phyloP scores from a whole-genome alignment of 768 basidiomycete genomes.

The Tubosaeta sp. region DNA sequence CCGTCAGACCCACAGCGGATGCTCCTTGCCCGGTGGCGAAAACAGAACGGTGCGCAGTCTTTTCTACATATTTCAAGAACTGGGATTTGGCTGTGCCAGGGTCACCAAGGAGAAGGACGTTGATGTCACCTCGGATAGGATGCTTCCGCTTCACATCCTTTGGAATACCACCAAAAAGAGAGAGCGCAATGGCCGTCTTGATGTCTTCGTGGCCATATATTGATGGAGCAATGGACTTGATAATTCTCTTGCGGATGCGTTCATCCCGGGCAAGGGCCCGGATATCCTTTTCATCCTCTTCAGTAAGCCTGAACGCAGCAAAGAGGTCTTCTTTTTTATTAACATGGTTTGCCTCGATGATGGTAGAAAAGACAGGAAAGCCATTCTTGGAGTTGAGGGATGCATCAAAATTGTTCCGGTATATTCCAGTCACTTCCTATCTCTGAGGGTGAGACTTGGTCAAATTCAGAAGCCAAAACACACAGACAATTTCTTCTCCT shows the following conservation, averaged over 20 bases:
- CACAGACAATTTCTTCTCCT: constrained; percentile 91
- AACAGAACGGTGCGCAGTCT: constrained; percentile 95
- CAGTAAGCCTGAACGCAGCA: constrained; percentile 95
- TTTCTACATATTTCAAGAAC: constrained; percentile 98
- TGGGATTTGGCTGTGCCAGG: constrained; percentile 99
- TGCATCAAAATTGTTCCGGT: constrained; percentile 98
- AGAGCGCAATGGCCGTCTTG: constrained; percentile 94
- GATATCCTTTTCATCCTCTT: constrained; percentile 95
- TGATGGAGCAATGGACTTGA: constrained; percentile 98
- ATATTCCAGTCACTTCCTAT: constrained; percentile 96
- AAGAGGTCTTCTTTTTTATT: constrained; percentile 99
- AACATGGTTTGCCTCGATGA: constrained; percentile 97
- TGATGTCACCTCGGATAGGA: constrained; percentile 96
- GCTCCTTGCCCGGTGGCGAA: constrained; percentile 99
- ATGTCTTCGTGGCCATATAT: constrained; percentile 99
- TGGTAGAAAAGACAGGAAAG: constrained; percentile 97
- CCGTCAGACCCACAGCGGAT: constrained; percentile 96
- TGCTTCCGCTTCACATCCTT: constrained; percentile 98
- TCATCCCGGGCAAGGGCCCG: constrained; percentile 84
- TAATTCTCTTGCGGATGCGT: constrained; percentile 92
- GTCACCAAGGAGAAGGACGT: constrained; percentile 92
- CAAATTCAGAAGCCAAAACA: constrained; percentile 1
- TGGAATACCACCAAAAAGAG: constrained; percentile 88
- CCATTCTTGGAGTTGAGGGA: constrained; percentile 98
- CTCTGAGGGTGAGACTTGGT: constrained; percentile 6